Base-by-base conservation (phyloP, 176 grass and related monocot species). In the Tillandsia fasciculata region DNA sequence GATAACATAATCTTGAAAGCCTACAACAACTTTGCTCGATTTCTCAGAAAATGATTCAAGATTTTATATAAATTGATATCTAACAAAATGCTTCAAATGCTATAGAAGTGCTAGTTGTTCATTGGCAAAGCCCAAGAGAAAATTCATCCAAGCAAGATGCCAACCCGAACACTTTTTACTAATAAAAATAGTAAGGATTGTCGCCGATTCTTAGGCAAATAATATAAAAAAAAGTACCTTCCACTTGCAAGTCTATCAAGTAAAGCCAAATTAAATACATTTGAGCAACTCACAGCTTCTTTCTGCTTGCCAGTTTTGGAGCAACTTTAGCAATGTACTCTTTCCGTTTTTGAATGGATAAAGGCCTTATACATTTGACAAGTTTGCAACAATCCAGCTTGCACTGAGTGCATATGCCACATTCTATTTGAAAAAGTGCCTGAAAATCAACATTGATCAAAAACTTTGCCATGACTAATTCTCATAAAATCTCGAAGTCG, bases 371-470 rank as follows among this genome's bases (percentile, higher is more conserved):
- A 72, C 78, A 69, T 74, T 90, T 92, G 68, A 90, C 79, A 83
- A 92, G 93, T 28, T 78, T 70, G 69, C 29, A 76, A 74, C 93
- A 97, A 82, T 97, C 89, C 14, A 92, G 76, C 71, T 97, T 92
- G 79, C 93, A 97, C 66, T 81, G 65, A 48, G 82, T 74, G 57
- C 93, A 92, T 76, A 87, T 72, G 65, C 86, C 93, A 50, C 69
- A 76, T 65, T 97, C 89, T 82, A 97, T 83, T 87, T 92, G 81
- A 78, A 92, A 97, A 66, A 97, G 74, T 83, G 74, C 89, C 84
- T 97, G 70, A 2, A 67, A 69, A 68, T 71, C 22, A 79, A 50
- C 78, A 64, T 61, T 61, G 56, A 7, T 8, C 7, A 7, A 61
- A 61, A 10, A 9, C n/a, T 69, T 50, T 22, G 8, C 15, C 65